Evolutionary conservation across 768 basidiomycete genomes (phyloP).

Genomic region (Cystofilobasidium bisporidii): DNA sequence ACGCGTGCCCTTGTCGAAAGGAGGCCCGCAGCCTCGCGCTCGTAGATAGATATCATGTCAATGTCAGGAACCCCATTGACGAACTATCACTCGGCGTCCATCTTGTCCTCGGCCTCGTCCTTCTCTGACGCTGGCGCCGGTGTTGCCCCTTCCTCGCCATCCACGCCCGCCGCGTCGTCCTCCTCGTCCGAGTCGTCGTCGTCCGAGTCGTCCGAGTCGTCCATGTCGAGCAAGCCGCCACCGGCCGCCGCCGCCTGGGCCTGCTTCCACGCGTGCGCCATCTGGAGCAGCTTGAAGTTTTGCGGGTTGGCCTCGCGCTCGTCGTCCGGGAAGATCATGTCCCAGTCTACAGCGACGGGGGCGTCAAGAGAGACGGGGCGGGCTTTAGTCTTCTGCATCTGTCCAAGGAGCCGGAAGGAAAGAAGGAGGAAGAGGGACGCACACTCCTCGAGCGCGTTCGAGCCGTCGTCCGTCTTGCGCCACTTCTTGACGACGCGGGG

Average conservation of each 20-base stretch:
- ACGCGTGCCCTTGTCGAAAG: too few relatives aligned
- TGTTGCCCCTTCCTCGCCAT: background rate
- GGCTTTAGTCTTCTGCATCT: conserved; percentile 7
- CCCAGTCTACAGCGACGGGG: conserved; percentile 65
- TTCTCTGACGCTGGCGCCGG: too few relatives aligned
- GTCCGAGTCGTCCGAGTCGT: conserved; percentile 20
- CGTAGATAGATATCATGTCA: too few relatives aligned
- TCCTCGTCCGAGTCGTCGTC: conserved; percentile 17
- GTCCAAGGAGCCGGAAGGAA: too few relatives aligned
- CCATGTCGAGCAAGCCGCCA: conserved; percentile 3
- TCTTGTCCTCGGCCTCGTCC: too few relatives aligned
- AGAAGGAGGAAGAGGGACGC: conserved; percentile 25
- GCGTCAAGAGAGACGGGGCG: background rate
- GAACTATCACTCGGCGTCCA: too few relatives aligned
- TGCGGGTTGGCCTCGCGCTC: conserved; percentile 86
- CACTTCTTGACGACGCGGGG: conserved; percentile 79
- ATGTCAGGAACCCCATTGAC: too few relatives aligned
- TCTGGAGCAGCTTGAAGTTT: conserved; percentile 88
- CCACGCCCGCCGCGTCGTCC: conserved; percentile 6
- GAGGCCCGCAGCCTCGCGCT: too few relatives aligned
- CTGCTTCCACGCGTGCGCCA: conserved; percentile 73
- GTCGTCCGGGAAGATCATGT: conserved; percentile 92
- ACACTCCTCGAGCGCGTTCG: conserved; percentile 68
- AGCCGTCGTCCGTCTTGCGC: conserved; percentile 73
- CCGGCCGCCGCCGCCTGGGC: conserved; percentile 24